Conservation (phyloP, 2,329 filamentous ascomycete species). For the Phaeomoniella chlamydospora region DNA sequence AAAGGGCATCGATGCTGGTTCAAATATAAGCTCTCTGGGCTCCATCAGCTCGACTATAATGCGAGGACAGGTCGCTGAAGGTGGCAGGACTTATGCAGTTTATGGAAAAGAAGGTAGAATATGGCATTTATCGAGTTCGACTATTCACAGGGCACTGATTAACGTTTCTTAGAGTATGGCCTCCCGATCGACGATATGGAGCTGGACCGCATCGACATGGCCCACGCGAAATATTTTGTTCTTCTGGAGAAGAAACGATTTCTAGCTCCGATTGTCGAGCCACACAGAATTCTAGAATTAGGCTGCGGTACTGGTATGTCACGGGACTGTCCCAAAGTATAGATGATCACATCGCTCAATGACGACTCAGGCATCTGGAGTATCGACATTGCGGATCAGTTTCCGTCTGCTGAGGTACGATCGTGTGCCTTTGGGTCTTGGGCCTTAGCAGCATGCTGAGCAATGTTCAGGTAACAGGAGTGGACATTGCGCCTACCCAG, state of each 20-base stretch:
- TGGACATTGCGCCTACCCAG: slow-evolving; percentile 5
- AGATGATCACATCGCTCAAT: neutral
- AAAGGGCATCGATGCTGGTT: too few relatives aligned
- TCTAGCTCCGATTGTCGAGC: slow-evolving; percentile 7
- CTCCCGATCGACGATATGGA: slow-evolving; percentile 9
- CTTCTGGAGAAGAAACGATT: slow-evolving; percentile 7
- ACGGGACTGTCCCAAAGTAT: too few relatives aligned
- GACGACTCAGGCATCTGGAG: slow-evolving; percentile 6
- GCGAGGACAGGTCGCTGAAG: neutral
- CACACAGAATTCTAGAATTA: slow-evolving; percentile 9
- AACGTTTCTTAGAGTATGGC: slow-evolving; percentile 3
- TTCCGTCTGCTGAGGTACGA: slow-evolving; percentile 23
- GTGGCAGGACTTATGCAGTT: neutral
- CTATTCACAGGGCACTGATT: too few relatives aligned
- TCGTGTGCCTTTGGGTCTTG: slow-evolving; percentile 12
- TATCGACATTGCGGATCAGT: slow-evolving; percentile 21
- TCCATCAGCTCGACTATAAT: neutral
- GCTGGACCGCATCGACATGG: slow-evolving; percentile 8
- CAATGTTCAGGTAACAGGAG: slow-evolving; percentile 3
- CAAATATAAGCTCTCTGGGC: neutral
- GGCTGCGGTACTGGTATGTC: slow-evolving; percentile 6
- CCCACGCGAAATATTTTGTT: slow-evolving; percentile 7
- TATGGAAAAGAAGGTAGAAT: neutral
- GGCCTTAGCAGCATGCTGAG: neutral
- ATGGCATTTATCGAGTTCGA: too few relatives aligned